These are phyloP conservation scores for Penicillium dipodomyicola DNA, from an alignment of 495 filamentous ascomycete species.

Conservation along the genomic window DNA sequence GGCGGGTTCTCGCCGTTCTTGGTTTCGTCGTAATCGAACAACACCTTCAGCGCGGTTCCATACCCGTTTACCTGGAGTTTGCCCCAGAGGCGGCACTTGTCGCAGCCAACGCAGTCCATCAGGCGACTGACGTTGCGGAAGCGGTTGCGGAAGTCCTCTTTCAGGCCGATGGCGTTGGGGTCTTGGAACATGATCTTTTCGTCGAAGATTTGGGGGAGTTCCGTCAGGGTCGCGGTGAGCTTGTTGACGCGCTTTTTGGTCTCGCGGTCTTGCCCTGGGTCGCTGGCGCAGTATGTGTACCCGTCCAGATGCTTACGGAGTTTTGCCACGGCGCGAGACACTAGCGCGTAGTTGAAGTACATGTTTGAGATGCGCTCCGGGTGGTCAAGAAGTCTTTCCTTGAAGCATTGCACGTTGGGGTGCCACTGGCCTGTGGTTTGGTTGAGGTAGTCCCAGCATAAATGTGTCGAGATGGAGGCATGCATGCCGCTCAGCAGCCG, in stretches of 20 bases:
- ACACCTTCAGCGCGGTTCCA: constrained; percentile 88
- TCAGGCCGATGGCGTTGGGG: constrained; percentile 65
- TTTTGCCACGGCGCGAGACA: constrained; percentile 87
- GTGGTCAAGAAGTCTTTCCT: constrained; percentile 72
- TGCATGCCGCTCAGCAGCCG: constrained; percentile 96
- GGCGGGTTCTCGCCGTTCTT: constrained; percentile 69
- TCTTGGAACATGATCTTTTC: constrained; percentile 88
- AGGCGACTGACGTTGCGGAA: constrained; percentile 94
- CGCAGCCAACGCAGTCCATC: constrained; percentile 99
- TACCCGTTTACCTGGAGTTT: constrained; percentile 97
- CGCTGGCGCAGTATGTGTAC: constrained; percentile 92
- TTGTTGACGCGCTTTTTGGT: constrained; percentile 77
- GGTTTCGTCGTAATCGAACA: constrained; percentile 91
- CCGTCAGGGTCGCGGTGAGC: constrained; percentile 64
- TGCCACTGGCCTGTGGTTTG: constrained; percentile 92
- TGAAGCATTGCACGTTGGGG: constrained; percentile 89
- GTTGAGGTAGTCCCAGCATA: constrained; percentile 96
- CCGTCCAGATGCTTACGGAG: constrained; percentile 75
- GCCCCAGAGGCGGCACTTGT: constrained; percentile 97
- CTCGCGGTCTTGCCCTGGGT: constrained; percentile 68
- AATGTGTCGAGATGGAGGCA: constrained; percentile 89
- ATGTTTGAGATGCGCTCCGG: constrained; percentile 94
- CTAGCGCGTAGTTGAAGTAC: constrained; percentile 97
- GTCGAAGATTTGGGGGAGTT: constrained; percentile 80
- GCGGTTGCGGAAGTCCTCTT: constrained; percentile 95